Evolutionary conservation across 192 early-diverging fungal species (phyloP), one percentile per base, ranked within the genome.

Genomic region (Coemansia sp.): DNA sequence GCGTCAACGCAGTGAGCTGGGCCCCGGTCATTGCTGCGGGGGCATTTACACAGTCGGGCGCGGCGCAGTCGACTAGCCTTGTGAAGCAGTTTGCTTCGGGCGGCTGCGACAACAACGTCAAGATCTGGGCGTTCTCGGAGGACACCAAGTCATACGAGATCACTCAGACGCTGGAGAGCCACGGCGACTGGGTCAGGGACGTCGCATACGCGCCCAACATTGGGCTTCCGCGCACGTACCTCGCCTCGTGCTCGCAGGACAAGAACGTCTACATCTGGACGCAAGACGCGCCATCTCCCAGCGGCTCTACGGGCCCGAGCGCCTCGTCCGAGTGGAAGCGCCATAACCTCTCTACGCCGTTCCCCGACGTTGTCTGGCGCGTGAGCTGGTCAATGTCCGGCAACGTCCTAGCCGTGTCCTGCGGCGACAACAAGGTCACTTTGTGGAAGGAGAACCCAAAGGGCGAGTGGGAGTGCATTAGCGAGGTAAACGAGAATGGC

Each of bases 111-210:
- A 97, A 95, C 67, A 44, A 84, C 41, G 83, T 96, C 59, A 99
- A 95, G 75, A 91, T 97, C 47, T 99, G 94, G 94, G 45, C 61
- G 4, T 75, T 48, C 11, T 58, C 41, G 7, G 90, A 94, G 41
- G 88, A 91, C 14, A 79, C 74, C 29, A 84, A 85, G 61, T 59
- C 69, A 2, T 96, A 86, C 82, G 87, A 86, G 47, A 84, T 90
- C 52, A 84, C 89, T 35, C 79, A 79, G 7, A 78, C 69, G 6
- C 78, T 99, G 30, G 86, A 93, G 38, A 90, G 88, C 6, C 96
- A 99, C 64, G 77, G 84, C 21, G 94, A 99, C 64, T 99, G 96
- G 96, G 93, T 99, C 12, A 82, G 96, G 18, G 96, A 99, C 67
- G 88, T 99, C 32, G 85, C 93, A 8, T 99, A 86, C 75, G 94